Base-by-base conservation (phyloP, 306 rosid species). In the Casuarina glauca region DNA sequence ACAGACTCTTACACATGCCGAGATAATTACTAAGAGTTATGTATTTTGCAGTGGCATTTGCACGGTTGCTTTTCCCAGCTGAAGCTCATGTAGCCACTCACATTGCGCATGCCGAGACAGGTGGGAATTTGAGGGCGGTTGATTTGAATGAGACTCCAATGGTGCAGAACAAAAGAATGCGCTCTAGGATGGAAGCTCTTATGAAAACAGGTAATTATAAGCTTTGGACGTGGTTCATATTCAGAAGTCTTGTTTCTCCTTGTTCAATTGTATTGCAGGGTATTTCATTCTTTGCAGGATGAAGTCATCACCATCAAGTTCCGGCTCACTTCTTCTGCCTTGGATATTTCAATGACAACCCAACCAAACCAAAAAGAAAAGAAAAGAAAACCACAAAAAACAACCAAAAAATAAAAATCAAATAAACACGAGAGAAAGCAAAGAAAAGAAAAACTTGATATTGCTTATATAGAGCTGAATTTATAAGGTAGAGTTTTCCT, bases 51-150 rank as follows among this genome's bases (percentile, higher is more conserved):
- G 98, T 96, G 82, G 88, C 90, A 70, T 88, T 90, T 75, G 99
- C 99, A 53, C 78, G 81, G 72, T 12, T 88, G 74, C 76, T 96
- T 51, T 96, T 85, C 72, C 99, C 99, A 43, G 84, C 92, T 1
- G 97, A 96, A 86, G 97, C 99, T 52, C 89, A 79, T 89, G 83
- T 93, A 26, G 99, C 97, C 45, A 85, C 85, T 75, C 94, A 86
- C 70, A 87, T 83, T 82, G 99, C 99, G 1, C 89, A 90, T 82
- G 91, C 88, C 12, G 85, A 88, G 73, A 81, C 88, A 10, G 84
- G 77, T 77, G 97, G 88, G 1, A 85, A 82, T 71, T 78, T 84
- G 45, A 86, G 85, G 61, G 91, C 89, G 84, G 98, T 95, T 57
- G 94, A 96, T 78, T 83, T 91, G 76, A 96, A 93, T 77, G 99